Conservation (phyloP, 2,329 filamentous ascomycete species). For the Cytospora leucostoma region DNA sequence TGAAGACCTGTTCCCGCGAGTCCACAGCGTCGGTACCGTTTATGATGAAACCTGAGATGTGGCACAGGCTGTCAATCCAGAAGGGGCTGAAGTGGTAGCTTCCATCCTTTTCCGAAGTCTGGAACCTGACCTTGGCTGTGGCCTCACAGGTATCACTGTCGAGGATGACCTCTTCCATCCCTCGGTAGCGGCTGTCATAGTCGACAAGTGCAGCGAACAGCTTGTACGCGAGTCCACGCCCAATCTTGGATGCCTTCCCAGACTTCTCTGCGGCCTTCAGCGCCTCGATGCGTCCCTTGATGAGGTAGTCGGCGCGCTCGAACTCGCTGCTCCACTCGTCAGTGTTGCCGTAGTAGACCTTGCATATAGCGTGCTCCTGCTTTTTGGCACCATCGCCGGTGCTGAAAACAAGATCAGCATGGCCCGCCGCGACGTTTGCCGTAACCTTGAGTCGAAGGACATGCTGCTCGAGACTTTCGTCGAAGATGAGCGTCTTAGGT, state of each 20-base stretch:
- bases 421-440: constrained; percentile 57
- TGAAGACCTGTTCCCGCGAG: constrained; percentile 56
- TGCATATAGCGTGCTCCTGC: constrained; percentile 63
- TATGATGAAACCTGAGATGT: constrained; percentile 63
- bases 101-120: constrained; percentile 50
- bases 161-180: constrained; percentile 61
- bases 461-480: constrained; percentile 50
- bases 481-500: constrained; percentile 67
- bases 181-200: constrained; percentile 55
- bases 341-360: constrained; percentile 61
- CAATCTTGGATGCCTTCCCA: constrained; percentile 71
- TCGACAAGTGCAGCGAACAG: constrained; percentile 59
- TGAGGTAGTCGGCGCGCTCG: constrained; percentile 67
- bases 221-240: constrained; percentile 78
- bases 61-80: constrained; percentile 61
- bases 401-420: constrained; percentile 59
- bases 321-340: constrained; percentile 66
- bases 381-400: constrained; percentile 61
- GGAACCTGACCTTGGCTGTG: constrained; percentile 47
- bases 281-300: constrained; percentile 62
- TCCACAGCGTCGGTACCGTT: constrained; percentile 59
- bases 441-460: constrained; percentile 62
- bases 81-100: constrained; percentile 58
- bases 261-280: constrained; percentile 62
- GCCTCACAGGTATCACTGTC: constrained; percentile 48